Evolutionary conservation across 2,329 filamentous ascomycete species (phyloP).

Genomic region (Cryphonectria radicalis): DNA sequence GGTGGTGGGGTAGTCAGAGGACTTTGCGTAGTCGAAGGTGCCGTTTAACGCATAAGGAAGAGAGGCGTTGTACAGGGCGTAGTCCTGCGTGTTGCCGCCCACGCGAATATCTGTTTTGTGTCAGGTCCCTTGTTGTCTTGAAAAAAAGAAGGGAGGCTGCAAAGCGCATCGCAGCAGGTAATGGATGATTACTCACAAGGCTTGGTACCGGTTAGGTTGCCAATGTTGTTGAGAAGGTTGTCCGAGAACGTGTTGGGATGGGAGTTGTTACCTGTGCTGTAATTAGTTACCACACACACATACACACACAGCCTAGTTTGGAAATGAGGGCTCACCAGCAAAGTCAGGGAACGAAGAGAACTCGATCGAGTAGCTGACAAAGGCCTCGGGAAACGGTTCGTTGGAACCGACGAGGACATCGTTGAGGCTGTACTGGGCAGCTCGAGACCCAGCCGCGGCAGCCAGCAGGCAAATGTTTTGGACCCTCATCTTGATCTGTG

Average conservation of each 20-base stretch:
- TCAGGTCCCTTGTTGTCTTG: background rate
- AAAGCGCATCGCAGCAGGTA: background rate
- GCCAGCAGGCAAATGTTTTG: background rate
- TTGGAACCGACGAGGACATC: constrained; percentile 30
- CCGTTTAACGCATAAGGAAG: constrained; percentile 56
- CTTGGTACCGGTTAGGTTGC: constrained; percentile 56
- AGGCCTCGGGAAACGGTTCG: constrained; percentile 43
- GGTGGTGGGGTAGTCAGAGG: constrained; percentile 63
- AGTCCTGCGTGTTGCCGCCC: constrained; percentile 71
- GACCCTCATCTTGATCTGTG: constrained; percentile 10
- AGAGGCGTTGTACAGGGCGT: constrained; percentile 61
- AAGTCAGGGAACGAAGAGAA: constrained; percentile 45
- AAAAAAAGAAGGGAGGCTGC: background rate
- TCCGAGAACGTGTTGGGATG: constrained; percentile 64
- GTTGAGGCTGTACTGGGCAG: constrained; percentile 30
- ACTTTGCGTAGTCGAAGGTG: constrained; percentile 52
- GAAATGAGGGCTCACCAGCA: constrained; percentile 31
- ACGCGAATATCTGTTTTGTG: constrained; percentile 57
- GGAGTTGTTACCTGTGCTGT: constrained; percentile 56
- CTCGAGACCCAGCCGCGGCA: constrained; percentile 17
- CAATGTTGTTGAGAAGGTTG: constrained; percentile 62
- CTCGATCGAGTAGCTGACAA: constrained; percentile 47
- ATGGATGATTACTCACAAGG: constrained; percentile 33
- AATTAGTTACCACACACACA: constrained; percentile 49
- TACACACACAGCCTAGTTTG: too few relatives aligned